Base-by-base conservation (phyloP, 75 land plant species). In the Cupressus sempervirens region DNA sequence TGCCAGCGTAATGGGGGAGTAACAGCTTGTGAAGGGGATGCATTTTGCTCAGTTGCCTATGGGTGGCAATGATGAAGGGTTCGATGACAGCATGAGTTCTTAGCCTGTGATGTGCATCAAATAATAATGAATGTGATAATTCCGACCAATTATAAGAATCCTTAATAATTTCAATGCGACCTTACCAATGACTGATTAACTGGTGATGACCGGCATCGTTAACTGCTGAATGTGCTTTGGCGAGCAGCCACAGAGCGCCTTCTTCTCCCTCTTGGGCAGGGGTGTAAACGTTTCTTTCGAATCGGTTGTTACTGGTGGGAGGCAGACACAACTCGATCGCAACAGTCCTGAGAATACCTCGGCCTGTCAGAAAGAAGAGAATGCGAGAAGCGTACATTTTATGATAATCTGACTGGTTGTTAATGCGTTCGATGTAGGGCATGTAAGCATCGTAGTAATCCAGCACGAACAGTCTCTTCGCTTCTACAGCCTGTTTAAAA, bases 241-340 rank as follows among this genome's bases (percentile, higher is more conserved):
- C 87, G 11, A 87, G 62, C 40, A 74, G 58, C 88, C 88, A 87
- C 3, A 86, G 84, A 53, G 90, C 86, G 16, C 81, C 84, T 20
- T 91, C 88, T 29, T 91, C 86, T 0, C 91, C 93, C 0, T 86
- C 48, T 41, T 88, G 75, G 2, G 91, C 86, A 50, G 92, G 90
- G 1, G 88, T 88, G 80, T 83, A 88, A 16, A 92, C 91, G 30
- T 84, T 83, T 75, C 89, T 89, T 1, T 87, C 82, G 4, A 89
- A 81, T 3, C 91, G 89, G 83, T 84, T 87, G 23, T 77, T 84
- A 15, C 87, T 41, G 16, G n/a, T n/a, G n/a, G n/a, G n/a, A n/a
- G n/a, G n/a, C n/a, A n/a, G n/a, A n/a, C n/a, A n/a, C n/a, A n/a
- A 30, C 85, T 88, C 89, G 65, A 88, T 88, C 15, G 88, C 89